phyloP scores from a whole-genome alignment of 345 rosid genomes.

The Eucalyptus tenuipes region DNA sequence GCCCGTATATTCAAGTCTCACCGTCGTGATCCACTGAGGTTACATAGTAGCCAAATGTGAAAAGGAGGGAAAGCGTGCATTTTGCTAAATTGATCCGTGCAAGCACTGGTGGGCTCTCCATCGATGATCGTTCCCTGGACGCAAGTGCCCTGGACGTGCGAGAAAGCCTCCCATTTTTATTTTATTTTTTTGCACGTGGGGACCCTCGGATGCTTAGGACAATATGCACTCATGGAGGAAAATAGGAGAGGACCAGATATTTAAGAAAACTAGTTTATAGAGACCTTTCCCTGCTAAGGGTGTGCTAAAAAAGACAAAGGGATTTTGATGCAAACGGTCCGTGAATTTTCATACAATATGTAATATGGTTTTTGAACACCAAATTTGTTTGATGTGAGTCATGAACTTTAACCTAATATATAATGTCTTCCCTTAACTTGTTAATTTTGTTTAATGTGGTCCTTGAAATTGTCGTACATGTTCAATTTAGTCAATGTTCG shows the following conservation, averaged over 20 bases:
- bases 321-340: not conserved
- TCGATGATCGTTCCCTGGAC: not conserved
- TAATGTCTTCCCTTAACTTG: accelerated
- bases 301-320: not conserved
- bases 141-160: not conserved
- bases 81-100: not conserved
- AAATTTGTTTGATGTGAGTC: no score
- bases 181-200: not conserved
- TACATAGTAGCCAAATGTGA: not conserved
- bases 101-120: not conserved
- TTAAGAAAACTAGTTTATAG: not conserved
- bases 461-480: not conserved
- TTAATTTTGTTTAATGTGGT: no score
- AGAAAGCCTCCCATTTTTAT: not conserved
- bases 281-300: not conserved
- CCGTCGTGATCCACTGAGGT: not conserved
- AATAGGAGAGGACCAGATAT: not conserved
- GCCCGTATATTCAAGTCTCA: not conserved
- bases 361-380: accelerated
- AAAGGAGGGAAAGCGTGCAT: not conserved
- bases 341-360: no score
- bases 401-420: accelerated
- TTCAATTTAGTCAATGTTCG: no score
- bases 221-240: not conserved
- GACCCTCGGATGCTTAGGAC: not conserved